Conservation (phyloP, 73 alveolate species). For the Paramecium primaurelia region DNA sequence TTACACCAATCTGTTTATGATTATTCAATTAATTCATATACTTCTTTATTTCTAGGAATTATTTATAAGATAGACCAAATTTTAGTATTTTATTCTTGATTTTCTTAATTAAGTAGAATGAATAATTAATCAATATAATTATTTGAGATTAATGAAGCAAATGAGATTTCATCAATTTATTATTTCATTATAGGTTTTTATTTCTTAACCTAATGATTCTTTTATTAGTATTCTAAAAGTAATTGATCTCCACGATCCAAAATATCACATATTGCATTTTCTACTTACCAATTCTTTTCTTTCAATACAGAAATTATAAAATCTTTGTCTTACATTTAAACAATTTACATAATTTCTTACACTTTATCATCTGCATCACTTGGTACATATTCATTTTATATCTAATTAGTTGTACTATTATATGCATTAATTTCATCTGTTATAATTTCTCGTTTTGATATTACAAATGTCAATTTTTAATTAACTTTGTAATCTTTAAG, state of each 20-base stretch:
- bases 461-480: background rate
- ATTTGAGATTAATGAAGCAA: background rate
- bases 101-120: background rate
- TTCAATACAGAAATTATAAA: background rate
- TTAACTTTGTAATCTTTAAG: background rate
- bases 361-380: background rate
- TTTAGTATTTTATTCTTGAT: background rate
- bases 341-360: background rate
- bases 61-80: background rate
- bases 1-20: background rate
- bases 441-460: background rate
- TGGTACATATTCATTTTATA: background rate
- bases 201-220: background rate
- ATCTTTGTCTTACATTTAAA: background rate
- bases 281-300: background rate
- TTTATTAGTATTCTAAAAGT: background rate
- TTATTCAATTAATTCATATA: background rate
- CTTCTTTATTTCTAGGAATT: slow-evolving; percentile 31
- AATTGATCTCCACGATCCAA: background rate
- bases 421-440: slow-evolving; percentile 38
- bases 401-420: background rate
- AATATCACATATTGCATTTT: background rate
- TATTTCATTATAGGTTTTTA: background rate
- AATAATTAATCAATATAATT: background rate
- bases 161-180: background rate